Conservation (phyloP, 345 rosid genomes). For the Passiflora organensis region DNA sequence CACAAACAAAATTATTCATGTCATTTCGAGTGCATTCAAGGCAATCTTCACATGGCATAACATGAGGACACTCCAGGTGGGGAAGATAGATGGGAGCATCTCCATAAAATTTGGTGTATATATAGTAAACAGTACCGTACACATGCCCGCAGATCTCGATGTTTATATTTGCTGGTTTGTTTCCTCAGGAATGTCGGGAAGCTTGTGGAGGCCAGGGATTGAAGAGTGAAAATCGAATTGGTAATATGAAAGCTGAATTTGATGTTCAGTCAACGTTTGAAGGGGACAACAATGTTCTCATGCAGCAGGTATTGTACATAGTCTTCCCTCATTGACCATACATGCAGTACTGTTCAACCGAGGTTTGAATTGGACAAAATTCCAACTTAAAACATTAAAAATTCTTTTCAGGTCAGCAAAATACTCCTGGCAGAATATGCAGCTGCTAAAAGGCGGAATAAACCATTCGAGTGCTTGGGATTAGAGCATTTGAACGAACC, state of each 20-base stretch:
- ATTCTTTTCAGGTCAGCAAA: conserved; percentile 79
- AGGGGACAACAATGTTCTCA: conserved; percentile 84
- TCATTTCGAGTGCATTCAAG: conserved; percentile 80
- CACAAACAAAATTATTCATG: conserved; percentile 69
- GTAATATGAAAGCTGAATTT: too few species aligned
- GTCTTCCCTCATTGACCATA: too few species aligned
- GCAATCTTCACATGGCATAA: conserved; percentile 82
- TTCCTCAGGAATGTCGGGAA: too few species aligned
- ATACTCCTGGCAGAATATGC: conserved; percentile 71
- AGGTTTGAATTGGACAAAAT: background rate
- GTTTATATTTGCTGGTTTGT: conserved; percentile 58
- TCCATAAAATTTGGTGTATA: background rate
- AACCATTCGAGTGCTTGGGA: conserved; percentile 63
- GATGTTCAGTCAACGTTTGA: too few species aligned
- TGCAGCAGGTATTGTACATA: conserved; percentile 82
- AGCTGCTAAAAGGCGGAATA: conserved; percentile 56
- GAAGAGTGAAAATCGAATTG: too few species aligned
- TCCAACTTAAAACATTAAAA: too few species aligned
- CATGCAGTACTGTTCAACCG: background rate
- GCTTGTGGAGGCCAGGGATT: too few species aligned
- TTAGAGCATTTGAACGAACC: conserved; percentile 80
- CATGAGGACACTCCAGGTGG: conserved; percentile 91
- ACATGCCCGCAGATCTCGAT: conserved; percentile 2
- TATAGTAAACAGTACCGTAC: background rate
- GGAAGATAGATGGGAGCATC: conserved; percentile 6